A percentile compares a stretch with the other conserved stretches of the same genome.
phyloP scores from a whole-genome alignment of 139 green algal species.

The Diplosphaera chodatii region DNA sequence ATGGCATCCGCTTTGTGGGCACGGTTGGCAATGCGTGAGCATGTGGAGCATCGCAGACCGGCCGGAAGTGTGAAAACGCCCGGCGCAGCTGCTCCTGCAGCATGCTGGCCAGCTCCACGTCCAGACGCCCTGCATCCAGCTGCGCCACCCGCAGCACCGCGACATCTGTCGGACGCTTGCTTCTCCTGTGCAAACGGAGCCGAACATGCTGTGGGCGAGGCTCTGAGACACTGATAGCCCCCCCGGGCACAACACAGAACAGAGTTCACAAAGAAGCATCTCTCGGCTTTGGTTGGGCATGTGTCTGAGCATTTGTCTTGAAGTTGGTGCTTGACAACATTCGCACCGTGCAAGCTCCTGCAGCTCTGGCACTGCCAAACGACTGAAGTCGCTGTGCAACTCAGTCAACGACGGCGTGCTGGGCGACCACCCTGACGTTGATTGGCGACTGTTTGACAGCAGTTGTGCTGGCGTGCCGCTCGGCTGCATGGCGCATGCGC shows the following conservation, averaged over 20 bases:
- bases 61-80: slow-evolving; percentile 57
- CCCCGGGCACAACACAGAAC: no score
- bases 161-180: slow-evolving; percentile 12
- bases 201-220: no score
- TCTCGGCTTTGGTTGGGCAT: no score
- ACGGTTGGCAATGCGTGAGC: background rate
- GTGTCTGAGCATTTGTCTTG: no score
- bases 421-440: background rate
- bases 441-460: no score
- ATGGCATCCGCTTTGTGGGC: no score
- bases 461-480: background rate
- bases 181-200: no score
- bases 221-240: no score
- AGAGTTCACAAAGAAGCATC: no score
- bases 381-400: background rate
- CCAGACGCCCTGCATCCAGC: slow-evolving; percentile 71
- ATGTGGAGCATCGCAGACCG: no score
- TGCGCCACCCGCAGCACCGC: slow-evolving; percentile 71
- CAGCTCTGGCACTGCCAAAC: background rate
- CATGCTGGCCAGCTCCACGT: slow-evolving; percentile 71
- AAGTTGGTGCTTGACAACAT: no score
- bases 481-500: no score
- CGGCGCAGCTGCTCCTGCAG: slow-evolving; percentile 73
- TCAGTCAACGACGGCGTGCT: background rate
- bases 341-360: background rate